A percentile compares a stretch with the other conserved stretches of the same genome.
phyloP scores from a whole-genome alignment of 1,284 basidiomycete genomes.

The Ceratobasidium sp. region DNA sequence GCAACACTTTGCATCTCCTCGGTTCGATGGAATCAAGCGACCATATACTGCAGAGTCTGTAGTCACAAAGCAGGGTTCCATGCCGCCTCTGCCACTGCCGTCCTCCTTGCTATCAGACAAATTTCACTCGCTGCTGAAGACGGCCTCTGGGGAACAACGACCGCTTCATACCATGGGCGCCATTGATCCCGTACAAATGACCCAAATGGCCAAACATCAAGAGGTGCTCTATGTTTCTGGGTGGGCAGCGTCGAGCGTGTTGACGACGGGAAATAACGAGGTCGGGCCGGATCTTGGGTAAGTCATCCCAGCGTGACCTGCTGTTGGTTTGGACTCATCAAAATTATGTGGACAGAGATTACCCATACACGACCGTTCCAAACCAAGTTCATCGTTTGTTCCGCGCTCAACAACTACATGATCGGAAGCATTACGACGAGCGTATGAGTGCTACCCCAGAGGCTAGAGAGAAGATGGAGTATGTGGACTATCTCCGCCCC shows the following conservation, averaged over 20 bases:
- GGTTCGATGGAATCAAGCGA: constrained; percentile 76
- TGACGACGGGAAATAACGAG: constrained; percentile 92
- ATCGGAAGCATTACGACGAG: constrained; percentile 87
- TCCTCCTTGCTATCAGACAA: constrained; percentile 83
- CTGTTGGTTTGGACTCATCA: constrained; percentile 18
- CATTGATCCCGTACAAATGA: constrained; percentile 92
- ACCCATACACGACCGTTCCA: constrained; percentile 93
- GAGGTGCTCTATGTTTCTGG: constrained; percentile 96
- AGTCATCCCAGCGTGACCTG: constrained; percentile 44
- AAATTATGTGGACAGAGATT: constrained; percentile 59
- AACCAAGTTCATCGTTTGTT: constrained; percentile 89
- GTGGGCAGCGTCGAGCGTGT: constrained; percentile 87
- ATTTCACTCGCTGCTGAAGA: constrained; percentile 69
- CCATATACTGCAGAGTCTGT: constrained; percentile 81
- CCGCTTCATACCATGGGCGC: constrained; percentile 89
- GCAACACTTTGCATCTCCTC: constrained; percentile 65
- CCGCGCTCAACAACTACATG: constrained; percentile 84
- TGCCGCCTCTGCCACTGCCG: constrained; percentile 79
- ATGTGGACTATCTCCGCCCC: constrained; percentile 88
- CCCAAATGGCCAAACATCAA: constrained; percentile 95
- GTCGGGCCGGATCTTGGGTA: constrained; percentile 97
- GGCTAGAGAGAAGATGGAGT: constrained; percentile 70
- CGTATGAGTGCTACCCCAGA: constrained; percentile 71
- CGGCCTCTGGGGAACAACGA: constrained; percentile 66
- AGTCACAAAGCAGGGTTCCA: constrained; percentile 86